Evolutionary conservation across 129 eudicot species (phyloP), one percentile per base, ranked within the genome.

Genomic region (Dittrichia graveolens): DNA sequence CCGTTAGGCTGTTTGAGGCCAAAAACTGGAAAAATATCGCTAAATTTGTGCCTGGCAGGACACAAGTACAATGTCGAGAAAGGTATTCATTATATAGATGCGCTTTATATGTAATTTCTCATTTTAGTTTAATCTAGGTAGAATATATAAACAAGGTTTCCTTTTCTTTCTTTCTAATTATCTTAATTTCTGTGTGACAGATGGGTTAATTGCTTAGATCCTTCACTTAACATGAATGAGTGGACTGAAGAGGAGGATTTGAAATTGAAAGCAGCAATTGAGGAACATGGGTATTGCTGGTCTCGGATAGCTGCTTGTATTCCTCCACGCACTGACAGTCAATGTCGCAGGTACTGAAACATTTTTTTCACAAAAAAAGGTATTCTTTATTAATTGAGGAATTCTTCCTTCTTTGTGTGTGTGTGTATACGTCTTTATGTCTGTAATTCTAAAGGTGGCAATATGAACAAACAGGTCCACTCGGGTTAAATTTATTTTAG

Each of bases 241-340:
- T 93, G 98, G 98, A 85, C 98, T 4, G 78, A 71, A 71, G 98
- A 89, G 47, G 98, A 93, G 78, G 98, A 93, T 82, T 53, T 65
- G 41, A 83, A 78, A 80, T 66, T 93, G 80, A 74, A 80, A 76
- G 54, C 57, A 50, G 95, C 95, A 18, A 82, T 89, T 73, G 71
- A 53, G 35, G 79, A 87, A 66, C 87, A 89, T 76, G 87, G 87
- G 42, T 75, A 79, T 69, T 61, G 85, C 80, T 93, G 98, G 98
- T 72, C 91, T 18, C 79, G 73, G 61, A 74, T 93, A 82, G 96
- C 98, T 80, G 79, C 90, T 18, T 84, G 86, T 77, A 62, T 93
- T 72, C 85, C 88, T 65, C 90, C 76, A 37, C 96, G 96, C 41
- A 93, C 98, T 31, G 98, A 93, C 69, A 89, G 78, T 75, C 98